Base-by-base conservation (phyloP, 805 yeast species). In the Saccharomycopsis selenospora region DNA sequence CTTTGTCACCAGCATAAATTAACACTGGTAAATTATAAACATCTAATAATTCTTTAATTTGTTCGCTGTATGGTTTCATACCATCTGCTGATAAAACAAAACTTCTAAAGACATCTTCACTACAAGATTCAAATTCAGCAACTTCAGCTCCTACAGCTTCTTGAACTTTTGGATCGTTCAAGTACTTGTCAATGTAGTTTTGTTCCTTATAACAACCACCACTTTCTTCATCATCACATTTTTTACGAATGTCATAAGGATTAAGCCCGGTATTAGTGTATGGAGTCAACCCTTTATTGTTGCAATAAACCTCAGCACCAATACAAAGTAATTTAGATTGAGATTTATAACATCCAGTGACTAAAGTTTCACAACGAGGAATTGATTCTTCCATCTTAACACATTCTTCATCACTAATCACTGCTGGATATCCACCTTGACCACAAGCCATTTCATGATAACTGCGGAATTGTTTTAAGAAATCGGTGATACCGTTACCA, bases 361-460 rank as follows among this genome's bases (percentile, higher is more conserved):
- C 80, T 65, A 91, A 74, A 24, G 77, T 67, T 53, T 80, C 70
- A 71, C 99, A 91, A 63, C 91, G 79, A 43, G 87, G 88, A 59
- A 85, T 76, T 42, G 82, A 65, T 45, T 70, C 71, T 49, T 75
- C 72, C 84, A 91, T 80, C 27, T 69, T 67, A 46, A 77, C 75
- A 70, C 99, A 91, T 59, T 84, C 83, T 52, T 83, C 88, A 49
- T 87, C 93, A 30, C 77, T 68, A 55, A 89, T 70, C 3, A 88
- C 87, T 13, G 90, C 71, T 33, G 85, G 83, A 64, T 61, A 70
- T 36, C 95, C 96, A 57, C 96, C 95, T 60, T 80, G 73, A 55
- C 96, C 96, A 69, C 96, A 89, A 11, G 95, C 96, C 96, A 88
- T 89, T 65, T 95, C 95, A 62, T 83, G 81, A 65, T 83, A 86